Base-by-base conservation (phyloP, 2,329 filamentous ascomycete genomes). In the Exserohilum rostratum region DNA sequence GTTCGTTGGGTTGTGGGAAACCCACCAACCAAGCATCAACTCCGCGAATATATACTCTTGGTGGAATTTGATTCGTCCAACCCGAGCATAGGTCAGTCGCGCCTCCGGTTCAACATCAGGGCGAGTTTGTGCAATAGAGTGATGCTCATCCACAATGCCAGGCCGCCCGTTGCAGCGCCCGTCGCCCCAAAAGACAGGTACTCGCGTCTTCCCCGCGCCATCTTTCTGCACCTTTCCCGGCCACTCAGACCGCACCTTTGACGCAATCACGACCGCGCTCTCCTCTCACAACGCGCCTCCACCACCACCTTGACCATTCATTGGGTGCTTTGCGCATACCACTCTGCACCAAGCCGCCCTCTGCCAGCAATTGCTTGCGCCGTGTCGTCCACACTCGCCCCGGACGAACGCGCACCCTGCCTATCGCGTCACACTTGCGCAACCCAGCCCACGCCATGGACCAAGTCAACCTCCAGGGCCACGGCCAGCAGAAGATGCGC, bases 401-500 rank as follows among this genome's bases (percentile, higher is more conserved):
- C 60, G 54, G 52, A 61, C 45, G 30, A 29, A 58, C 64, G 60
- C 60, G 60, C 65, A 59, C 61, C 66, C 62, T 66, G 71, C 39
- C 65, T 54, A 61, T 61, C 55, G 69, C 67, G 70, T 71, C 64
- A 72, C 69, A 56, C 64, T 57, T 64, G 68, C 68, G 61, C 66
- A 53, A 68, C 70, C 57, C 48, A 47, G 53, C 56, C 51, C 53
- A 59, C 56, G 60, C 54, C 64, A 76, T 76, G 74, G 73, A 76
- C 49, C 71, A 73, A 53, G 62, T 72, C 48, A 71, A 68, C 64
- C 69, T 73, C 59, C 69, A 70, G 53, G 65, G 60, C 50, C 70
- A 73, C 58, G 64, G 65, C 64, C 70, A 74, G 65, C 72, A 74
- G 59, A 72, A 75, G 61, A 69, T 71, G 68, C 74, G 67, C 67